Base-by-base conservation (phyloP, 2,329 filamentous ascomycete species). In the Alternaria conjuncta region DNA sequence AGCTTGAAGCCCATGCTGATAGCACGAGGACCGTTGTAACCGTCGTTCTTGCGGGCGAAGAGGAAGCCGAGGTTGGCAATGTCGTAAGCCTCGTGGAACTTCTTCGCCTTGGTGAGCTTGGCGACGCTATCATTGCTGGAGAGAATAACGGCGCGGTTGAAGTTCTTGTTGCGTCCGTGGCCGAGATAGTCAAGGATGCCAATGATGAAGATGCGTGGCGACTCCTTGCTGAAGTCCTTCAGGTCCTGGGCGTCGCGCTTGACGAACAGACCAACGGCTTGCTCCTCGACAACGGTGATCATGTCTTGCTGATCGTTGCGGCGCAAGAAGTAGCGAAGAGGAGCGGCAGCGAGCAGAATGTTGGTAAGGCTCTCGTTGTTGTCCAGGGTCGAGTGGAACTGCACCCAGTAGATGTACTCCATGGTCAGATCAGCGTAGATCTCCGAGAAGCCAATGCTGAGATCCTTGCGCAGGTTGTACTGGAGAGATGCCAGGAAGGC, bases 401-500 rank as follows among this genome's bases (percentile, higher is more conserved):
- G 67, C 64, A 77, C 73, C 57, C 74, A 78, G 64, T 76, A 74
- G 28, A 78, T 72, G 62, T 79, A 77, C 47, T 80, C 73, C 55
- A 73, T 75, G 6, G 79, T 77, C 63, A 83, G 77, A 65, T 84
- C 79, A 0, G 83, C 81, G 21, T 82, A 82, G 53, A 84, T 71
- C 36, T 82, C 76, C 5, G 83, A 79, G 55, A 84, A 77, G 5
- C 72, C 76, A 8, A 75, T 64, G 46, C 81, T 81, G 55, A 83
- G 60, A 18, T 76, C 71, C 49, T 68, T 81, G 13, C 78, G 81
- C 12, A 84, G 67, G 6, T 79, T 79, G 50, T 83, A 80, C 68
- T 84, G 81, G 2, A 84, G 72, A 58, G 83, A 81, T 18, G 83
- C 83, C 20, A 85, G 69, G 76, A 84, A 85, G 11, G 81, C 79